A percentile compares a stretch with the other conserved stretches of the same genome.
These are phyloP conservation scores for Ambrosia trifida DNA, from an alignment of 129 eudicot species.

Conservation along the genomic window DNA sequence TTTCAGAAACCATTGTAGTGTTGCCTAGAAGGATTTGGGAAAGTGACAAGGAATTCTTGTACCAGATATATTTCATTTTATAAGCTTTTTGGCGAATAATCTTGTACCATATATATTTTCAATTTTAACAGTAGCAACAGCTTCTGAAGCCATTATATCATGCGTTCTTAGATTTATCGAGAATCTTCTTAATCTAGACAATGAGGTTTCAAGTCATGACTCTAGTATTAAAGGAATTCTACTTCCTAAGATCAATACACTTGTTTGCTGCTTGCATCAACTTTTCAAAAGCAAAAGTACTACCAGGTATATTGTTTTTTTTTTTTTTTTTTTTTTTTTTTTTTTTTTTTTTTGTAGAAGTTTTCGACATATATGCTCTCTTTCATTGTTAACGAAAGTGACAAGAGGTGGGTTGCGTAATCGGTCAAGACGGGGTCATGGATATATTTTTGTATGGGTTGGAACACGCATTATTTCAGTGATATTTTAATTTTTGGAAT, in stretches of 20 bases:
- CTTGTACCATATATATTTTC: slow-evolving; percentile 83
- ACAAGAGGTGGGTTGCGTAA: slow-evolving; percentile 13
- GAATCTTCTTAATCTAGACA: slow-evolving; percentile 74
- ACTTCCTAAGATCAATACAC: slow-evolving; percentile 61
- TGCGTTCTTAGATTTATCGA: slow-evolving; percentile 71
- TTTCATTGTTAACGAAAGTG: not conserved
- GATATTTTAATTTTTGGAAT: not conserved
- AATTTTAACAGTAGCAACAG: slow-evolving; percentile 65
- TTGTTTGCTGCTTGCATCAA: slow-evolving; percentile 65
- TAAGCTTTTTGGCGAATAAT: slow-evolving; percentile 57
- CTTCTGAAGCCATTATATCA: slow-evolving; percentile 75
- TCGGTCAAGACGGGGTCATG: not conserved
- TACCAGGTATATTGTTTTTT: slow-evolving; percentile 54
- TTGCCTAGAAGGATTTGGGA: slow-evolving; percentile 49
- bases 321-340: too few species aligned
- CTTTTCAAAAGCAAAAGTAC: slow-evolving; percentile 47
- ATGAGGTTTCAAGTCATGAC: slow-evolving; percentile 45
- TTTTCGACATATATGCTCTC: not conserved
- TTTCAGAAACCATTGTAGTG: slow-evolving; percentile 40
- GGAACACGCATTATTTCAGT: not conserved
- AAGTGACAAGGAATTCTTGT: too few species aligned
- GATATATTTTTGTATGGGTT: not conserved
- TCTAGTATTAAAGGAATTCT: slow-evolving; percentile 46
- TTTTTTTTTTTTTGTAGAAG: too few species aligned
- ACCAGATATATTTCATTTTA: too few species aligned